Evolutionary conservation across 129 eudicot genomes (phyloP).

Genomic region (Heracleum sosnowskyi): DNA sequence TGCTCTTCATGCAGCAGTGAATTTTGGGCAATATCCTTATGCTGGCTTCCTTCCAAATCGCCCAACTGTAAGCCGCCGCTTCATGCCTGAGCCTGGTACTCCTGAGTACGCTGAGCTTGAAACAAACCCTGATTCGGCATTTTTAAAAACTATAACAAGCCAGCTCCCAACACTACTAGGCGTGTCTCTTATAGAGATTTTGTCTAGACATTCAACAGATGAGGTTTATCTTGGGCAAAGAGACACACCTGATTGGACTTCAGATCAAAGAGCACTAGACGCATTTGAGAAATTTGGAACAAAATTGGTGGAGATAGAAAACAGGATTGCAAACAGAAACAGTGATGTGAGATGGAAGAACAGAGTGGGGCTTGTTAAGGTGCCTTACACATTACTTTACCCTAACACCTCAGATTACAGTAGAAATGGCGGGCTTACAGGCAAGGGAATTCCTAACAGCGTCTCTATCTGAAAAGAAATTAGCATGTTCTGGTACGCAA

Average conservation of each 20-base stretch:
- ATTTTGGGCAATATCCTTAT: constrained; percentile 48
- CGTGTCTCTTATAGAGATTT: constrained; percentile 39
- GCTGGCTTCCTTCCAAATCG: constrained; percentile 57
- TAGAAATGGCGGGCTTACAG: constrained; percentile 39
- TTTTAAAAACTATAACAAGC: constrained; percentile 44
- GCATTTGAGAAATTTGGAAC: constrained; percentile 34
- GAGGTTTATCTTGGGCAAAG: constrained; percentile 57
- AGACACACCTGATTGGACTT: constrained; percentile 41
- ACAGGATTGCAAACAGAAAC: constrained; percentile 28
- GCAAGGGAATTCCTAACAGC: constrained; percentile 46
- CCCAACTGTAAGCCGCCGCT: constrained; percentile 51
- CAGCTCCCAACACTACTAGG: constrained; percentile 50
- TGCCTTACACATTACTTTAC: constrained; percentile 32
- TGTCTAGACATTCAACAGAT: constrained; percentile 48
- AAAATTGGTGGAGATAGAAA: constrained; percentile 34
- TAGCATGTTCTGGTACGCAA: not conserved
- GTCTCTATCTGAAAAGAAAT: constrained; percentile 12
- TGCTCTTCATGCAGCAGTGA: constrained; percentile 56
- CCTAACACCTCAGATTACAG: constrained; percentile 36
- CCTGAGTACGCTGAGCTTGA: constrained; percentile 34
- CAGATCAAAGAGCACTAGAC: constrained; percentile 26
- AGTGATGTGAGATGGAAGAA: constrained; percentile 27
- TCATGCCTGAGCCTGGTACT: constrained; percentile 42
- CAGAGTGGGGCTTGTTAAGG: constrained; percentile 37
- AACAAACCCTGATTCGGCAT: constrained; percentile 36